Conservation (phyloP, 371 early-diverging fungal genomes). For the Saksenaea vasiformis region DNA sequence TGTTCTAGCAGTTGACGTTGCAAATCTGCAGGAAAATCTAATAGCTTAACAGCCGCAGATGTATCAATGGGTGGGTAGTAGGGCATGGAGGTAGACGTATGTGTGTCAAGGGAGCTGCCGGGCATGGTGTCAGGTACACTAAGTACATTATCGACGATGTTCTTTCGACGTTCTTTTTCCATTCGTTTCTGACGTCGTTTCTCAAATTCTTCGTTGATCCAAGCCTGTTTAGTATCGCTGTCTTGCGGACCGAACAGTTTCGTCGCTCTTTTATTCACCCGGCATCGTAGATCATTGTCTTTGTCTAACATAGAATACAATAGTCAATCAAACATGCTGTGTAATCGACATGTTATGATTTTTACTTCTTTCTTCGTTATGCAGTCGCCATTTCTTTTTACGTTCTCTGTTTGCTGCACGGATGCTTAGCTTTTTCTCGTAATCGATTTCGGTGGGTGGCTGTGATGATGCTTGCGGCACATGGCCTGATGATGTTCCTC, state of each 20-base stretch:
- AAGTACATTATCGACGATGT: conserved; percentile 14
- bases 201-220: conserved; percentile 53
- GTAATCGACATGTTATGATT: not conserved
- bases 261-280: conserved; percentile 55
- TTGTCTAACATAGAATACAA: conserved; percentile 28
- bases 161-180: conserved; percentile 41
- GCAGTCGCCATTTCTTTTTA: conserved; percentile 67
- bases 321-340: not conserved
- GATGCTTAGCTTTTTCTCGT: conserved; percentile 17
- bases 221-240: conserved; percentile 36
- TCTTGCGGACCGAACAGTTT: conserved; percentile 40
- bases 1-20: conserved; percentile 50
- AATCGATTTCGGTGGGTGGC: not conserved
- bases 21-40: conserved; percentile 44
- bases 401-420: conserved; percentile 66
- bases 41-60: conserved; percentile 32
- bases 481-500: conserved; percentile 2
- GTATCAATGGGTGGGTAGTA: conserved; percentile 36
- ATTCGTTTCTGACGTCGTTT: conserved; percentile 40
- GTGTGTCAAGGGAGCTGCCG: not conserved
- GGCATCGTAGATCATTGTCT: conserved; percentile 53
- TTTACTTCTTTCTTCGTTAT: conserved; percentile 66
- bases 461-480: not conserved
- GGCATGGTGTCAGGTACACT: conserved; percentile 9
- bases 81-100: conserved; percentile 10